Conservation (phyloP, 2,329 filamentous ascomycete species). For the Didymella arachidicola region DNA sequence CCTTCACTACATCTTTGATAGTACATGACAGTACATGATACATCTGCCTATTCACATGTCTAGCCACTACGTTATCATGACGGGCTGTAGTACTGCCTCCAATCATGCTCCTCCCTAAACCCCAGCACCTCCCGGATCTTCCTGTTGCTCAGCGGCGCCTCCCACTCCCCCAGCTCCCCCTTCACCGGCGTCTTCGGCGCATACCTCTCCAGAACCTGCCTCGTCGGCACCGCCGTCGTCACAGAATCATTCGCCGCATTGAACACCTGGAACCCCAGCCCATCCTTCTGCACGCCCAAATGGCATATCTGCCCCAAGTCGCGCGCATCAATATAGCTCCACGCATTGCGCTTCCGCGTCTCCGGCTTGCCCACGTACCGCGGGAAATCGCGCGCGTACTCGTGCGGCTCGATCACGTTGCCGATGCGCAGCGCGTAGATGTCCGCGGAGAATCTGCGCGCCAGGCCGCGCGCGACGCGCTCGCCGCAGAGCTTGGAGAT, state of each 20-base stretch:
- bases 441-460: conserved; percentile 62
- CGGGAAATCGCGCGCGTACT: conserved; percentile 64
- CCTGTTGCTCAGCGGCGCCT: conserved; percentile 67
- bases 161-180: conserved; percentile 64
- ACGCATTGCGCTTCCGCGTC: conserved; percentile 64
- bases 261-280: conserved; percentile 69
- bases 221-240: conserved; percentile 61
- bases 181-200: conserved; percentile 62
- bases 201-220: conserved; percentile 60
- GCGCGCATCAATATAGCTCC: conserved; percentile 69
- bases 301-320: conserved; percentile 70
- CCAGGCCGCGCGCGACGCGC: conserved; percentile 64
- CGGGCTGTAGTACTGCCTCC: conserved; percentile 56
- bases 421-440: conserved; percentile 69
- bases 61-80: not conserved
- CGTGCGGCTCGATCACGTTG: conserved; percentile 68
- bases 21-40: no score
- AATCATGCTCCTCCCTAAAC: conserved; percentile 66
- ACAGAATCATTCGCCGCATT: conserved; percentile 71
- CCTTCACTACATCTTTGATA: no score
- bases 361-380: conserved; percentile 60
- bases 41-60: no score
- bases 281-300: conserved; percentile 60
- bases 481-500: conserved; percentile 68
- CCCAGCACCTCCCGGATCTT: conserved; percentile 67